Percentiles rank a stretch among this genome's conserved stretches.
These are phyloP conservation scores for Scutellaria baicalensis DNA, from an alignment of 257 asterid species.

Conservation along the genomic window DNA sequence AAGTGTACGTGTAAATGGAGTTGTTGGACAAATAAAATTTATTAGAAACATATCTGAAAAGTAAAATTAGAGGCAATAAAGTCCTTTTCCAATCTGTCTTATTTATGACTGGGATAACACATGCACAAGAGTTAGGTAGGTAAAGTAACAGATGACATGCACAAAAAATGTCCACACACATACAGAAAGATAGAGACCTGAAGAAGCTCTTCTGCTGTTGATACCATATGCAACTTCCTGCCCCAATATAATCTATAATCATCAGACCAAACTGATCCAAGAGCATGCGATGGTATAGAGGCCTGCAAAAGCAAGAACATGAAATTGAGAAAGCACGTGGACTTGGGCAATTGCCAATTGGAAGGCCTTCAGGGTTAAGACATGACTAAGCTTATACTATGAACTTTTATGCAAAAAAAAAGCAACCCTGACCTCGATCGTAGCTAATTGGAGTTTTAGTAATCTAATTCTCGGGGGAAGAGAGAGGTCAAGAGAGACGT, in stretches of 20 bases:
- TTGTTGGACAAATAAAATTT: neutral
- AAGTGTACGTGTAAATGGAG: neutral
- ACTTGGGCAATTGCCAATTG: neutral
- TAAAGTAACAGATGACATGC: neutral
- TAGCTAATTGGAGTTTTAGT: conserved; percentile 61
- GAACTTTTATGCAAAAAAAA: neutral
- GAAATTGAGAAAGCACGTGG: neutral
- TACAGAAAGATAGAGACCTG: conserved; percentile 38
- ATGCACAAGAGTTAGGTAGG: neutral
- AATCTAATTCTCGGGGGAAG: conserved; percentile 53
- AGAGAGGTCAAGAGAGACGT: conserved; percentile 20
- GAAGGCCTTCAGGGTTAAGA: neutral
- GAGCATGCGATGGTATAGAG: conserved; percentile 63
- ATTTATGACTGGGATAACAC: neutral
- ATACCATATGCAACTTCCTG: conserved; percentile 41
- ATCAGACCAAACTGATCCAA: conserved; percentile 60
- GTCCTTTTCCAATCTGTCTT: neutral
- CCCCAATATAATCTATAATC: conserved; percentile 55
- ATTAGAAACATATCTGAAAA: neutral
- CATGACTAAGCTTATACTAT: neutral
- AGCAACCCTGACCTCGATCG: conserved; percentile 57
- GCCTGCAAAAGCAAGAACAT: conserved; percentile 41
- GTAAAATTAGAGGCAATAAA: neutral
- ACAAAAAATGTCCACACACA: neutral
- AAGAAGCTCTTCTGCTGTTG: conserved; percentile 66